Evolutionary conservation across 768 basidiomycete species (phyloP).

Genomic region (Suillus occidentalis): DNA sequence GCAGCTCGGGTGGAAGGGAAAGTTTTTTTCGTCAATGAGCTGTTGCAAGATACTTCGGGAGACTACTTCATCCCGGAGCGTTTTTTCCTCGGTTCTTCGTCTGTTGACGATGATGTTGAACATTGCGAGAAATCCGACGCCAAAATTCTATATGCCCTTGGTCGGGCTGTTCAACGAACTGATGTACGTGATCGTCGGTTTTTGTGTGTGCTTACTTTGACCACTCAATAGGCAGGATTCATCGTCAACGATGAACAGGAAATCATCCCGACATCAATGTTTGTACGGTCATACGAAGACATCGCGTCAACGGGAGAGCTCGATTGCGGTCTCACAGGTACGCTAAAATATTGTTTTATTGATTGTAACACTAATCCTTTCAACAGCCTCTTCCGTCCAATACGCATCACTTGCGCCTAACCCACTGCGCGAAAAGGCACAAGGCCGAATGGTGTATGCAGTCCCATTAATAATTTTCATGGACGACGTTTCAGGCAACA

Average conservation of each 20-base stretch:
- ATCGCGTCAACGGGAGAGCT: background rate
- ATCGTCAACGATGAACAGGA: slow-evolving; percentile 8
- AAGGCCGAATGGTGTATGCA: too few species aligned
- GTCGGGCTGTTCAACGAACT: slow-evolving; percentile 2
- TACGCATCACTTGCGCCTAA: too few species aligned
- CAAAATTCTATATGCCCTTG: slow-evolving; percentile 2
- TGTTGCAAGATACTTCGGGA: too few species aligned
- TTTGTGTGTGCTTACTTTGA: background rate
- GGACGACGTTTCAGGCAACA: background rate
- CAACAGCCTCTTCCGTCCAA: background rate
- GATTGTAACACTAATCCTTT: background rate
- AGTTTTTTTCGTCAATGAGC: too few species aligned
- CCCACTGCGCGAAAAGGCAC: too few species aligned
- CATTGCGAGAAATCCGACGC: background rate
- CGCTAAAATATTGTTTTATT: background rate
- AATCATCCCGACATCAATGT: background rate
- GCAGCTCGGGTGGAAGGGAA: too few species aligned
- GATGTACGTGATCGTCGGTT: background rate
- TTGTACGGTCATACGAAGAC: slow-evolving; percentile 2
- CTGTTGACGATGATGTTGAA: background rate
- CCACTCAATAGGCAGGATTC: slow-evolving; percentile 5
- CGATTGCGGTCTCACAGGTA: slow-evolving; percentile 6
- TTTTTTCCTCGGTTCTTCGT: background rate
- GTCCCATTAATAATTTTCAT: too few species aligned
- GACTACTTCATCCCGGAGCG: too few species aligned